Conservation (phyloP, 768 basidiomycete species). For the Strobilomyces echinocephalus region DNA sequence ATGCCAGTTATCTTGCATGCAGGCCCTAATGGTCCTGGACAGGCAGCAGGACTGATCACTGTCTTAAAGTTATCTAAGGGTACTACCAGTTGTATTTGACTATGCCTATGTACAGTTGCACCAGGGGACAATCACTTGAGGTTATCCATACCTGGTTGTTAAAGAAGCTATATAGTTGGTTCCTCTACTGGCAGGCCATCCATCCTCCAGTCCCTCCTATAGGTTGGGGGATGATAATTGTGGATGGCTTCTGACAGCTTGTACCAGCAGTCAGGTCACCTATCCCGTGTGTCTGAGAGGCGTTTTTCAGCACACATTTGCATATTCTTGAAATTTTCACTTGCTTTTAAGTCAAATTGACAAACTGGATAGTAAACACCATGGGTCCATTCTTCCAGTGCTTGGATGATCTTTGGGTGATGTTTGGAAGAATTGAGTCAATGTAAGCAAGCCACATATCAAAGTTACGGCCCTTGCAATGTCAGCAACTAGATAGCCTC, state of each 20-base stretch:
- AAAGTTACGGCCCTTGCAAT: neutral
- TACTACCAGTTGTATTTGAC: too few relatives aligned
- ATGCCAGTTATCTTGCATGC: too few relatives aligned
- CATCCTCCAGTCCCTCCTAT: neutral
- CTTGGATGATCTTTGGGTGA: too few relatives aligned
- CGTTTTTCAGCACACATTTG: neutral
- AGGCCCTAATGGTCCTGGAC: too few relatives aligned
- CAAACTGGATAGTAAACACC: neutral
- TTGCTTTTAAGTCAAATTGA: neutral
- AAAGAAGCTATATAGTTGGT: too few relatives aligned
- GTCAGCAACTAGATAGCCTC: neutral
- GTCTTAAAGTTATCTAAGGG: too few relatives aligned
- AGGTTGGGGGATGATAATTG: neutral
- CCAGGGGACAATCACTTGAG: too few relatives aligned
- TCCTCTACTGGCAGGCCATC: neutral
- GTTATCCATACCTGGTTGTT: too few relatives aligned
- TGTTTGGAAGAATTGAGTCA: neutral
- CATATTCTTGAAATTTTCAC: neutral
- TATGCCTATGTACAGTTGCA: too few relatives aligned
- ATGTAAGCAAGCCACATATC: neutral
- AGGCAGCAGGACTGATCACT: too few relatives aligned
- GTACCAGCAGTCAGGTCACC: neutral
- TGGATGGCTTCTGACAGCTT: neutral
- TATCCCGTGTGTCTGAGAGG: neutral
- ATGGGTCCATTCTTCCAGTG: neutral